phyloP scores from a whole-genome alignment of 2,329 filamentous ascomycete genomes.

The Pleomassaria siparia region DNA sequence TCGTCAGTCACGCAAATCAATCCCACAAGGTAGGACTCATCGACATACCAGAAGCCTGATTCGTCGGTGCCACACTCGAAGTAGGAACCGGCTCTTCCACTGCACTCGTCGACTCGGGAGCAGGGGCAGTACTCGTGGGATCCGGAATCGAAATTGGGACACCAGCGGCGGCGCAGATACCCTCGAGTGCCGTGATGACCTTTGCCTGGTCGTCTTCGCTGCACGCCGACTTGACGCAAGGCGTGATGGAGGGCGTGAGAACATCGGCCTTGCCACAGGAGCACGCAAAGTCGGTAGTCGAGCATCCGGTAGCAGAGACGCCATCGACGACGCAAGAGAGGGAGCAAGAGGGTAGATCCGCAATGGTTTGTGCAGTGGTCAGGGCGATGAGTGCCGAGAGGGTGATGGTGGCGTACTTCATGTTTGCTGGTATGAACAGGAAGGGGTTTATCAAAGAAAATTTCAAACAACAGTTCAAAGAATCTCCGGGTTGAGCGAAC shows the following conservation, averaged over 20 bases:
- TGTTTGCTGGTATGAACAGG: slow-evolving; percentile 10
- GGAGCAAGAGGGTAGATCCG: slow-evolving; percentile 46
- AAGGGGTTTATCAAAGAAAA: too few species aligned
- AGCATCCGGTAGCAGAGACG: slow-evolving; percentile 41
- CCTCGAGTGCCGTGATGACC: slow-evolving; percentile 21
- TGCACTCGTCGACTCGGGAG: background rate
- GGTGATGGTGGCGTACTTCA: slow-evolving; percentile 27
- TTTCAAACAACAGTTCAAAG: too few species aligned
- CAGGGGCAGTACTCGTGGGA: slow-evolving; percentile 15
- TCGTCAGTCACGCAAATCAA: background rate
- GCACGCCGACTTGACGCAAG: slow-evolving; percentile 48
- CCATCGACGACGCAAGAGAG: slow-evolving; percentile 28
- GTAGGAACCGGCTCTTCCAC: slow-evolving; percentile 4
- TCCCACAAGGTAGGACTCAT: background rate
- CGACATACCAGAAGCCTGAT: slow-evolving; percentile 1
- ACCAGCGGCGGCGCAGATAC: slow-evolving; percentile 30
- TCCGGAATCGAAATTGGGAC: slow-evolving; percentile 18
- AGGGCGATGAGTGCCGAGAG: slow-evolving; percentile 41
- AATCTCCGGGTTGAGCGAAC: background rate
- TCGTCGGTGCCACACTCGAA: background rate
- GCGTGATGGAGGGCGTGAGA: slow-evolving; percentile 43
- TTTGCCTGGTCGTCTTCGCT: slow-evolving; percentile 37
- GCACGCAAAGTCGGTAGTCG: slow-evolving; percentile 49
- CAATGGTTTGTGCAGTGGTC: slow-evolving; percentile 43
- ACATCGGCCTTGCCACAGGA: slow-evolving; percentile 47